Evolutionary conservation across 805 yeast species (phyloP).

Genomic region (Saccharomyces cerevisiae): DNA sequence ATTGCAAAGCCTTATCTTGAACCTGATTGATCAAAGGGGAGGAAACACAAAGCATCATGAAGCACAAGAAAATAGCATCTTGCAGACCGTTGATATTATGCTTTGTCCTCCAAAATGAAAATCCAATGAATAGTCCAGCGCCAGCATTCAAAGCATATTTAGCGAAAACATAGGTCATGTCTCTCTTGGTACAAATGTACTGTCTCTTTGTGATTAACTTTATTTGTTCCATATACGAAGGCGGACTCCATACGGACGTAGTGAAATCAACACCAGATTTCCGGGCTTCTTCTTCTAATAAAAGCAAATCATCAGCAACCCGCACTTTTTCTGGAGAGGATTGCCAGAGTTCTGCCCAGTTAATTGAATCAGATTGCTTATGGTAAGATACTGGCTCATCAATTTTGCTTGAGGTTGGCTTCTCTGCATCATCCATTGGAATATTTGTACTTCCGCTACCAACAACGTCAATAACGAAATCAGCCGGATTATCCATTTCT

Average conservation of each 20-base stretch:
- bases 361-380: background rate
- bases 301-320: background rate
- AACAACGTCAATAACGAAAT: slow-evolving; percentile 55
- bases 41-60: slow-evolving; percentile 47
- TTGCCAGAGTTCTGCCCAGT: slow-evolving; percentile 13
- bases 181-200: slow-evolving; percentile 42
- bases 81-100: slow-evolving; percentile 45
- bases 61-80: slow-evolving; percentile 50
- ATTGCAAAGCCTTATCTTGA: slow-evolving; percentile 46
- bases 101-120: slow-evolving; percentile 54
- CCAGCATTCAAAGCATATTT: slow-evolving; percentile 42
- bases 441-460: slow-evolving; percentile 60
- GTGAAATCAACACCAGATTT: slow-evolving; percentile 1
- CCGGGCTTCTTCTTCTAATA: slow-evolving; percentile 3
- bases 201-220: slow-evolving; percentile 34
- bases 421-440: slow-evolving; percentile 27
- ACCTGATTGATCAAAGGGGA: slow-evolving; percentile 54
- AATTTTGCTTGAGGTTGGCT: background rate
- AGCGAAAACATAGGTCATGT: slow-evolving; percentile 51
- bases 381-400: background rate
- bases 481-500: slow-evolving; percentile 54
- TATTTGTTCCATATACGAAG: slow-evolving; percentile 40
- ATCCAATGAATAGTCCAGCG: slow-evolving; percentile 61
- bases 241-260: background rate
- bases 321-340: slow-evolving; percentile 1